Evolutionary conservation across 495 filamentous ascomycete species (phyloP).

Genomic region (Penicillium herquei): DNA sequence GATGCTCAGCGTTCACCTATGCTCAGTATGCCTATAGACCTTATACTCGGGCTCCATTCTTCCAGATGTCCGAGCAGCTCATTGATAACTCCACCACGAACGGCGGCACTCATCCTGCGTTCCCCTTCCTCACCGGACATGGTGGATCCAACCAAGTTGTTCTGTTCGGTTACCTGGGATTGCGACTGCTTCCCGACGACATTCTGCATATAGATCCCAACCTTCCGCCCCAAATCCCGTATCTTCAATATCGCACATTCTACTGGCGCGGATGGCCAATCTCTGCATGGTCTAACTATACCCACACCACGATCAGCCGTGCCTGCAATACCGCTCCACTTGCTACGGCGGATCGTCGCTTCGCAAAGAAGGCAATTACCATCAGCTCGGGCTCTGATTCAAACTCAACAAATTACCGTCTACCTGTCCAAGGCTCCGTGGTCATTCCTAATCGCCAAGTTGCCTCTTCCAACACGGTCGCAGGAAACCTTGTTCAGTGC

Average conservation of each 20-base stretch:
- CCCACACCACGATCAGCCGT: constrained; percentile 62
- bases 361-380: constrained; percentile 49
- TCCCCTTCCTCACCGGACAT: constrained; percentile 66
- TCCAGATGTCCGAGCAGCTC: constrained; percentile 65
- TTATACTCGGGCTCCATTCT: constrained; percentile 51
- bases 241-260: constrained; percentile 63
- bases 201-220: constrained; percentile 56
- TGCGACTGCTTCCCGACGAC: constrained; percentile 53
- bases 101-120: constrained; percentile 65
- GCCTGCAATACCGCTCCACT: constrained; percentile 30
- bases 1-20: constrained; percentile 64
- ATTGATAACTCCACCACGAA: constrained; percentile 62
- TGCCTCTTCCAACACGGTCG: constrained; percentile 43
- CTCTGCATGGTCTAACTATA: constrained; percentile 59
- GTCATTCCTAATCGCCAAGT: constrained; percentile 59
- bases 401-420: constrained; percentile 41
- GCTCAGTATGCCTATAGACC: constrained; percentile 58
- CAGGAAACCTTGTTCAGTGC: constrained; percentile 69
- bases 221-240: constrained; percentile 60
- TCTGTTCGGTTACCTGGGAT: constrained; percentile 60
- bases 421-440: constrained; percentile 52
- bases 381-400: constrained; percentile 44
- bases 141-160: constrained; percentile 63
- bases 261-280: constrained; percentile 70
- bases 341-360: constrained; percentile 44